phyloP scores from a whole-genome alignment of 2,329 filamentous ascomycete species.

The Diaporthe vaccinii region DNA sequence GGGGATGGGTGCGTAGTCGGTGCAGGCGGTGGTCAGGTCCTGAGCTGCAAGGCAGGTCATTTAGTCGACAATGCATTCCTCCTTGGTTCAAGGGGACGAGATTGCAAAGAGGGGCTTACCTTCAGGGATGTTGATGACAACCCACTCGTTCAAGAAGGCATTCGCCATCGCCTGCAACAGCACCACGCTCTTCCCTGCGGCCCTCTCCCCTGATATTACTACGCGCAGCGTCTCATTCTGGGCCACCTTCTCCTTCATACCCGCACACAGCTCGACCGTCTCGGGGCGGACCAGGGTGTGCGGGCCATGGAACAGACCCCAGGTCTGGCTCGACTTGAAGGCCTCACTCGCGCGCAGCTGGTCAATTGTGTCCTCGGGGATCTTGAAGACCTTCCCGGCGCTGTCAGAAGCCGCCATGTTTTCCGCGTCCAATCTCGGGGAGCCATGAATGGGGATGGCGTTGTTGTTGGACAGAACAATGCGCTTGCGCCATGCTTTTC shows the following conservation, averaged over 20 bases:
- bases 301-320: conserved; percentile 87
- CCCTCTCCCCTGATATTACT: conserved; percentile 79
- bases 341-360: conserved; percentile 86
- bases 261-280: conserved; percentile 77
- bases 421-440: conserved; percentile 65
- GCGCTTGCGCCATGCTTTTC: conserved; percentile 88
- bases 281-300: conserved; percentile 84
- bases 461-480: conserved; percentile 96
- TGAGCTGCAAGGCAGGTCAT: conserved; percentile 67
- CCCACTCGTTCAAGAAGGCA: conserved; percentile 86
- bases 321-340: conserved; percentile 91
- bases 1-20: conserved; percentile 81
- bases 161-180: conserved; percentile 87
- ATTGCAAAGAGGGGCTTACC: conserved; percentile 66
- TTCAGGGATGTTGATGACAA: conserved; percentile 91
- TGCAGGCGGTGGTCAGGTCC: conserved; percentile 84
- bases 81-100: neutral
- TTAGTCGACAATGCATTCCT: neutral
- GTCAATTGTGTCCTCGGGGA: conserved; percentile 81
- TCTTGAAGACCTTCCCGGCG: conserved; percentile 75
- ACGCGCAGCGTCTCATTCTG: conserved; percentile 70
- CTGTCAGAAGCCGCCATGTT: conserved; percentile 68
- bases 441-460: conserved; percentile 80
- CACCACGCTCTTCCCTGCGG: conserved; percentile 89
- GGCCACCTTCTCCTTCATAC: conserved; percentile 69